These are phyloP conservation scores for Sungouiozyma ichnusensis DNA, from an alignment of 805 yeast species.

Conservation along the genomic window DNA sequence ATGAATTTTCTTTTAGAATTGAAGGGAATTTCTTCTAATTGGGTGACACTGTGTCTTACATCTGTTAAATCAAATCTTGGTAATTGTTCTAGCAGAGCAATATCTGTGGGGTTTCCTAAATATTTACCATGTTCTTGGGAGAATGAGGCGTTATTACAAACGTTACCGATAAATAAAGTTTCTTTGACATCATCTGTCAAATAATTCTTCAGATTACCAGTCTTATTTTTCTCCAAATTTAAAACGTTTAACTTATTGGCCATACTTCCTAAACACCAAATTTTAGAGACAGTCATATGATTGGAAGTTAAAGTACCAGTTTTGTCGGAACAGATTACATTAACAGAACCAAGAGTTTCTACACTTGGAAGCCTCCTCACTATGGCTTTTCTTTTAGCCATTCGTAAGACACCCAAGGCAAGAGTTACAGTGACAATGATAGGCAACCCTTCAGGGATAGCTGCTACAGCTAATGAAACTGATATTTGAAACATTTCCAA, in stretches of 20 bases:
- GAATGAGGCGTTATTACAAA: constrained; percentile 66
- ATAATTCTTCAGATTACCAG: constrained; percentile 32
- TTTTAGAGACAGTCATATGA: constrained; percentile 78
- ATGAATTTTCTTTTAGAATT: constrained; percentile 76
- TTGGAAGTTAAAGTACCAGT: constrained; percentile 86
- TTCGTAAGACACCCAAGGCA: constrained; percentile 90
- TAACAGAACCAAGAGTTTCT: constrained; percentile 89
- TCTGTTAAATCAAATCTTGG: constrained; percentile 65
- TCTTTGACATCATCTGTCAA: constrained; percentile 45
- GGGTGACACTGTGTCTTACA: constrained; percentile 42
- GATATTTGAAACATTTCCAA: constrained; percentile 96
- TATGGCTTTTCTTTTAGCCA: constrained; percentile 92
- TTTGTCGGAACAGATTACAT: constrained; percentile 86
- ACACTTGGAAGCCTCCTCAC: constrained; percentile 91
- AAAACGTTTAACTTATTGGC: constrained; percentile 28
- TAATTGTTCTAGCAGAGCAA: constrained; percentile 73
- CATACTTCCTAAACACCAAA: constrained; percentile 65
- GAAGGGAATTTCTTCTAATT: constrained; percentile 72
- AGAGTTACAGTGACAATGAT: constrained; percentile 95
- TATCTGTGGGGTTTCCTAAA: constrained; percentile 91
- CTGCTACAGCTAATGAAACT: constrained; percentile 96
- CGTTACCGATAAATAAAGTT: constrained; percentile 53
- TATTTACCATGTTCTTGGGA: constrained; percentile 58
- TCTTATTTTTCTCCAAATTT: constrained; percentile 37
- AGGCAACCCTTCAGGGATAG: constrained; percentile 97